Evolutionary conservation across 2,329 filamentous ascomycete species (phyloP).

Genomic region (Ophiosphaerella herpotricha): DNA sequence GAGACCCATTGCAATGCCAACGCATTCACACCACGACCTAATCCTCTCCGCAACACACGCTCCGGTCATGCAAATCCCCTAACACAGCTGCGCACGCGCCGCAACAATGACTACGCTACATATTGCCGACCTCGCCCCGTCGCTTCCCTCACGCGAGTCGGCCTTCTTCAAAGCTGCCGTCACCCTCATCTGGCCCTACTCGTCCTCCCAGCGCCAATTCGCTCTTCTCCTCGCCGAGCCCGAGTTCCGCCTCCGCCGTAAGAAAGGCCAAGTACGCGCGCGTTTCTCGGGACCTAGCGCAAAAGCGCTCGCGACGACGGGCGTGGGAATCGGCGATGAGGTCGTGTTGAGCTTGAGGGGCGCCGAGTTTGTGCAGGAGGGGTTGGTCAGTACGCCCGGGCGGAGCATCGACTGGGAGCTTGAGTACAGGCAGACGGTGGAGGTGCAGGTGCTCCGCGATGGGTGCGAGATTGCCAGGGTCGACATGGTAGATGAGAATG

Average conservation of each 20-base stretch:
- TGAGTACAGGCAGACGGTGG: conserved; percentile 49
- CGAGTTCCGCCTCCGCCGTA: conserved; percentile 77
- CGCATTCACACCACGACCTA: too few relatives aligned
- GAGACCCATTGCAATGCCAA: too few relatives aligned
- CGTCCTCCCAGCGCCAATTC: conserved; percentile 72
- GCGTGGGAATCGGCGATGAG: conserved; percentile 78
- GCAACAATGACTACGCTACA: conserved; percentile 32
- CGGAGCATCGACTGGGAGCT: conserved; percentile 64
- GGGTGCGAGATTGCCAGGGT: conserved; percentile 56
- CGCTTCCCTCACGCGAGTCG: conserved; percentile 33
- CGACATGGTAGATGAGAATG: conserved; percentile 53
- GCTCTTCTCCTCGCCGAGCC: conserved; percentile 83
- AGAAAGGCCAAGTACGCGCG: conserved; percentile 79
- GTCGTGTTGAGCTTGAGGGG: conserved; percentile 72
- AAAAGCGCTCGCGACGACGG: conserved; percentile 67
- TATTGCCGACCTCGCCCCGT: conserved; percentile 40
- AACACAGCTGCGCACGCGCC: conserved; percentile 11
- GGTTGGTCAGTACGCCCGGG: conserved; percentile 60
- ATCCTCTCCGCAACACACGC: too few relatives aligned
- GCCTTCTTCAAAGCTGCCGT: conserved; percentile 69
- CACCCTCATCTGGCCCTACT: conserved; percentile 91
- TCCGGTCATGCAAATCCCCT: conserved; percentile 3
- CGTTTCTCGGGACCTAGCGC: conserved; percentile 74
- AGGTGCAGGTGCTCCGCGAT: conserved; percentile 50
- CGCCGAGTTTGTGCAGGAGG: conserved; percentile 64